phyloP scores from a whole-genome alignment of 768 basidiomycete species.

The Gautieria morchelliformis region DNA sequence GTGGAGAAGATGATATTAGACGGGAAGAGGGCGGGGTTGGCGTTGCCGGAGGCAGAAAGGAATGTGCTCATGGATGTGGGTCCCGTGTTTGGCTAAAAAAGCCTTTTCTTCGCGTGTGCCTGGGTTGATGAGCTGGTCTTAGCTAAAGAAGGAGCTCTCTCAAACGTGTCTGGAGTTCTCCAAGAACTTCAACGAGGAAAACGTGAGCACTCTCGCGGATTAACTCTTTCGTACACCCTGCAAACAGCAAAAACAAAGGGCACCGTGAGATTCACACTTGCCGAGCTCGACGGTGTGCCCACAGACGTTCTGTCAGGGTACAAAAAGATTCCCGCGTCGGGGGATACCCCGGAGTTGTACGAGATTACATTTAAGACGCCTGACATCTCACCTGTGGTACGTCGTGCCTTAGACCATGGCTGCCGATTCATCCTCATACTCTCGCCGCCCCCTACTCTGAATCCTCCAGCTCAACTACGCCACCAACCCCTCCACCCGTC shows the following conservation, averaged over 20 bases:
- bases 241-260: conserved; percentile 32
- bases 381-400: conserved; percentile 52
- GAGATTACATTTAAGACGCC: conserved; percentile 77
- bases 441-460: background rate
- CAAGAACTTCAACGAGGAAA: conserved; percentile 90
- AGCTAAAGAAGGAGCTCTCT: conserved; percentile 68
- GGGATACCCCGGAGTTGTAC: conserved; percentile 42
- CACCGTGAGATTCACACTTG: conserved; percentile 50
- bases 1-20: conserved; percentile 77
- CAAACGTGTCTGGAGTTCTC: conserved; percentile 68
- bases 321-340: conserved; percentile 48
- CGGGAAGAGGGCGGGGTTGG: conserved; percentile 71
- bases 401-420: conserved; percentile 30
- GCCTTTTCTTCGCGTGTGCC: background rate
- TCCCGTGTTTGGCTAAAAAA: background rate
- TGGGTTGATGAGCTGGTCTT: background rate
- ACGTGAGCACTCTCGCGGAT: conserved; percentile 30
- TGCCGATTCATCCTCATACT: background rate
- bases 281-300: conserved; percentile 76
- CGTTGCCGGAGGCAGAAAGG: conserved; percentile 54
- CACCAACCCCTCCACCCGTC: conserved; percentile 56
- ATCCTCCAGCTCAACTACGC: conserved; percentile 66
- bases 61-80: conserved; percentile 35
- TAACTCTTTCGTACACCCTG: background rate
- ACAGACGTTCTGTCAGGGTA: conserved; percentile 73